Evolutionary conservation across 371 early-diverging fungal species (phyloP), one percentile per base, ranked within the genome.

Genomic region (Choanephora cucurbitarum): DNA sequence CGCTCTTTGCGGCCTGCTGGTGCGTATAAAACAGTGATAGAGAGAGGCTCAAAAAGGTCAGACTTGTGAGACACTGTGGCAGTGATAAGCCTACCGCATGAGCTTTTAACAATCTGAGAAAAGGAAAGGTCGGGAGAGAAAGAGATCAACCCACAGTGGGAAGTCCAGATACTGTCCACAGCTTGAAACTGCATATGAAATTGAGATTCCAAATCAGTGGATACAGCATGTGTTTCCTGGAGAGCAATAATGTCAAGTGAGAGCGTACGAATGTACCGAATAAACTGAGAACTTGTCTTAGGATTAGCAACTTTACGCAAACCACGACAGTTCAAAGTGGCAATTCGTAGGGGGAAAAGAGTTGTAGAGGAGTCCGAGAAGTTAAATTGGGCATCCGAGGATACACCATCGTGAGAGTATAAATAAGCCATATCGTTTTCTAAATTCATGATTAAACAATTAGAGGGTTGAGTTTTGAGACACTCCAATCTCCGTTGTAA

Each of bases 321-420:
- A n/a, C 58, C 52, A 28, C 58, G 34, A 18, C 58, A 58, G 31
- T 58, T 58, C 6, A 58, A 22, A 44, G 37, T 22, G 37, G 24
- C 33, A 45, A 50, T 37, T 24, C 24, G 34, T 13, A 44, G 13
- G 22, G 32, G 10, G 6, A 37, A 18, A 18, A 37, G 17, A 7
- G 22, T 19, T 18, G 31, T n/a, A 22, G 37, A 44, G 28, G 28
- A 28, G 28, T 28, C 28, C 28, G 28, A 28, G 28, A 28, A 28
- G 28, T 28, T 28, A 28, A 28, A 28, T 28, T 28, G 28, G 28
- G 28, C 28, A 28, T 28, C 28, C 28, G 28, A 28, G 7, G 28
- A 28, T 28, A 28, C 28, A 28, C 28, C 28, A 28, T 28, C 28
- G 28, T 28, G 28, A 28, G 28, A 28, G 28, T 28, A 28, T 28